phyloP scores from a whole-genome alignment of 108 stramenopile genomes.

The Seminavis robusta region DNA sequence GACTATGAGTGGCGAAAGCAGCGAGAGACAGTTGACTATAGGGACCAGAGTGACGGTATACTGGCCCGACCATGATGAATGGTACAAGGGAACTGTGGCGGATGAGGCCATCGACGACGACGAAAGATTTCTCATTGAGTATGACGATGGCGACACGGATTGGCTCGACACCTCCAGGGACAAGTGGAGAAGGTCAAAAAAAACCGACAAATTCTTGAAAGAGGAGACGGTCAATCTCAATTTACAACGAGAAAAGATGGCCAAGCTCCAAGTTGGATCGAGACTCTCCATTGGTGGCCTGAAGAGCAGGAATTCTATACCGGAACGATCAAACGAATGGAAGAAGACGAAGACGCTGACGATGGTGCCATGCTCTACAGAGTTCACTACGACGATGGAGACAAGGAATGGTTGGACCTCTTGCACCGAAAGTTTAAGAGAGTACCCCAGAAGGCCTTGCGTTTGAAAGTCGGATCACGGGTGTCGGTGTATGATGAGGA shows the following conservation, averaged over 20 bases:
- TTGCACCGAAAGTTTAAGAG: neutral
- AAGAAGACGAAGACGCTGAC: too few species aligned
- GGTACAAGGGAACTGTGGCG: conserved; percentile 4
- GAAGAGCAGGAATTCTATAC: conserved; percentile 1
- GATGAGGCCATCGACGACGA: neutral
- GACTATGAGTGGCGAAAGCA: too few species aligned
- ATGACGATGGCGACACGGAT: neutral
- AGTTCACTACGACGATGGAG: conserved; percentile 3
- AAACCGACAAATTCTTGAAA: too few species aligned
- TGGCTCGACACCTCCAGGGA: too few species aligned
- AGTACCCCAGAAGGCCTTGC: neutral
- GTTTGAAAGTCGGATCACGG: conserved; percentile 3
- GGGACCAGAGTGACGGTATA: neutral
- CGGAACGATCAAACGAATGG: neutral
- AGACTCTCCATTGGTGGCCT: too few species aligned
- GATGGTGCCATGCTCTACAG: too few species aligned
- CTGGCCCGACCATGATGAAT: conserved; percentile 9
- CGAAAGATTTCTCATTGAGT: too few species aligned
- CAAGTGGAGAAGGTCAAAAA: too few species aligned
- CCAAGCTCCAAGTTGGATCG: too few species aligned
- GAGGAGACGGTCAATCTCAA: too few species aligned
- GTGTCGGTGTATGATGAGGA: neutral
- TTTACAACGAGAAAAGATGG: too few species aligned
- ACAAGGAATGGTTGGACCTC: neutral
- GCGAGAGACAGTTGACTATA: too few species aligned